Base-by-base conservation (phyloP, 2,329 filamentous ascomycete species). In the Drechmeria coniospora region DNA sequence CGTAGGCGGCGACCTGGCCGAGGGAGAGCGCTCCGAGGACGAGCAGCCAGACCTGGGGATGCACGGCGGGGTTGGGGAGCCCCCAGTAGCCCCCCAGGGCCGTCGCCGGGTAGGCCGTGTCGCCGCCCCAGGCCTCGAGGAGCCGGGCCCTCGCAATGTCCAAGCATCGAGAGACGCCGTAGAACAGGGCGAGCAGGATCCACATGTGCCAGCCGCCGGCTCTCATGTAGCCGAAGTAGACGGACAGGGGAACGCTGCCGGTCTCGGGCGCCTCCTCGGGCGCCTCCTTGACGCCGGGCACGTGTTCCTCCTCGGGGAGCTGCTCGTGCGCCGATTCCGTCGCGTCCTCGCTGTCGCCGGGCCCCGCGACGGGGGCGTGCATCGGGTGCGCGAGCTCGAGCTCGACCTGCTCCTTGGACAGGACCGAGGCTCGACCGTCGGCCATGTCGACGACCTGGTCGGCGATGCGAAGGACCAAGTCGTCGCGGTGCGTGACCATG, bases 211-310 rank as follows among this genome's bases (percentile, higher is more conserved):
- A 59, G 9, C 72, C 77, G 2, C 84, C 84, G 5, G 83, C 81
- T 49, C 74, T 79, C 53, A 92, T 74, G 39, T 92, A 93, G 36
- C 74, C 72, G 73, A 79, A 83, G 45, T 92, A 93, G 0, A 92
- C 75, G 6, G 64, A 64, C 8, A 71, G 56, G 40, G 84, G 70
- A 2, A 93, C 79, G 1, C 79, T 74, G 12, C 84, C 83, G 33
- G 80, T 50, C 19, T 51, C 48, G 0, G 43, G 37, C 0, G 46
- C 38, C 15, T 54, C 49, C 21, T 56, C 53, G 0, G 51, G 52
- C 1, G 42, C 39, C 0, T 50, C 44, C 3, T 41, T 45, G 9
- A 40, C 16, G 2, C 21, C 32, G 0, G 30, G 15, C 1, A 32
- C 21, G 1, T 43, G 41, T 3, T 43, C 44, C 1, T 44, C 34